phyloP scores from a whole-genome alignment of 495 filamentous ascomycete species.

The Hyaloscypha bicolor region DNA sequence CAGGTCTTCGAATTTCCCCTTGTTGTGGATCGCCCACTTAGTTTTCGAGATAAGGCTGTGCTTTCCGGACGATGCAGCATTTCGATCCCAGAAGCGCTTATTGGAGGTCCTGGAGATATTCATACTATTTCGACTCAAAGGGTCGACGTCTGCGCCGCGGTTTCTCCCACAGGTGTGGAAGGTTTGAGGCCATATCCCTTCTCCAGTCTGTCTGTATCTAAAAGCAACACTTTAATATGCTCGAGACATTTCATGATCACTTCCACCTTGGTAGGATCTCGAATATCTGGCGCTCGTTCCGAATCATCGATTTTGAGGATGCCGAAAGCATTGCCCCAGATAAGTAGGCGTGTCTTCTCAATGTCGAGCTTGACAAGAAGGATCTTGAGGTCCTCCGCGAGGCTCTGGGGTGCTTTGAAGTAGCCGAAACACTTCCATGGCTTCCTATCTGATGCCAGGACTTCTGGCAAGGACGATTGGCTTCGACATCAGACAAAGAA shows the following conservation, averaged over 20 bases:
- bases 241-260: neutral
- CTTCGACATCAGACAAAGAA: no score
- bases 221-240: neutral
- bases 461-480: no score
- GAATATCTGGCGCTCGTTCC: neutral
- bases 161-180: neutral
- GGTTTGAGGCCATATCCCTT: neutral
- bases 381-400: neutral
- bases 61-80: neutral
- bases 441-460: no score
- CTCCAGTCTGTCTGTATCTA: neutral
- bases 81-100: neutral
- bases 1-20: neutral
- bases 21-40: neutral
- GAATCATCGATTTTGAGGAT: neutral
- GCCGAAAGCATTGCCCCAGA: constrained; percentile 17
- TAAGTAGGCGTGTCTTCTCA: constrained; percentile 18
- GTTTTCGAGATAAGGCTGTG: neutral
- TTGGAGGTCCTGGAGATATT: neutral
- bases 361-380: constrained; percentile 19
- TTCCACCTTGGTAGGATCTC: neutral
- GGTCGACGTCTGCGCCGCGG: neutral
- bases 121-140: neutral
- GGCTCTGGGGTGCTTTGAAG: constrained; percentile 7
- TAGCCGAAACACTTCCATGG: constrained; percentile 1